Evolutionary conservation across 2,329 filamentous ascomycete genomes (phyloP).

Genomic region (Cercospora canescens): DNA sequence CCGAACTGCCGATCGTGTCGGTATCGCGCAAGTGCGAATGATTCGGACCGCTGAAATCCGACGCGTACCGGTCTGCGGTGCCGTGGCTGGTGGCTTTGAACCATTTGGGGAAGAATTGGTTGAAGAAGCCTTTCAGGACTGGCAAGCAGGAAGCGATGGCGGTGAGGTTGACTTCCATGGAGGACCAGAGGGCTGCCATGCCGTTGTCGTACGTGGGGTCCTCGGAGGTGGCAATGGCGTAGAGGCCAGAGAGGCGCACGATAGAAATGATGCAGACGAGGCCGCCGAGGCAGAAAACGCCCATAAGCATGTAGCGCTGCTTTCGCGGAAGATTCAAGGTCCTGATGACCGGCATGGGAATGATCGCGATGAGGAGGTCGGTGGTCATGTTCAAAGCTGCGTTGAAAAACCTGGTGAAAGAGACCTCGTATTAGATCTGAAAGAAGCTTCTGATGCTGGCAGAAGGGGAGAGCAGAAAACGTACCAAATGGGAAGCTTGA

Average conservation of each 20-base stretch:
- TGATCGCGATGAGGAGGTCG: neutral
- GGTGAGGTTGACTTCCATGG: neutral
- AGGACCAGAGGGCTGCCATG: conserved; percentile 3
- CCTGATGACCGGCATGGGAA: neutral
- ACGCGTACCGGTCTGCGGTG: neutral
- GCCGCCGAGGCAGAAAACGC: neutral
- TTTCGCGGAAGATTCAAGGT: neutral
- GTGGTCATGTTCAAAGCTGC: conserved; percentile 1
- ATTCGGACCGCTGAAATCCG: neutral
- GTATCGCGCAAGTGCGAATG: neutral
- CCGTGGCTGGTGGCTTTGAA: neutral
- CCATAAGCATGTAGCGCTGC: conserved; percentile 4
- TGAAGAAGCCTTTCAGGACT: conserved; percentile 2
- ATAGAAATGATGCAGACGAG: conserved; percentile 10
- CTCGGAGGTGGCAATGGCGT: neutral
- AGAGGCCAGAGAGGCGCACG: conserved; percentile 1
- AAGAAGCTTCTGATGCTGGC: neutral
- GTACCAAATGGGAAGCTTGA: conserved; percentile 2
- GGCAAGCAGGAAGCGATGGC: conserved; percentile 6
- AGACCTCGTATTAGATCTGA: neutral
- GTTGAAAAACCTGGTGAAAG: neutral
- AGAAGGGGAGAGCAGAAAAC: neutral
- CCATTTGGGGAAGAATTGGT: neutral
- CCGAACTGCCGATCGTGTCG: neutral
- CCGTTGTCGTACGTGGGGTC: conserved; percentile 7